Evolutionary conservation across 2,329 filamentous ascomycete genomes (phyloP), one percentile per base, ranked within the genome.

Genomic region (Fragosphaeria purpurea): DNA sequence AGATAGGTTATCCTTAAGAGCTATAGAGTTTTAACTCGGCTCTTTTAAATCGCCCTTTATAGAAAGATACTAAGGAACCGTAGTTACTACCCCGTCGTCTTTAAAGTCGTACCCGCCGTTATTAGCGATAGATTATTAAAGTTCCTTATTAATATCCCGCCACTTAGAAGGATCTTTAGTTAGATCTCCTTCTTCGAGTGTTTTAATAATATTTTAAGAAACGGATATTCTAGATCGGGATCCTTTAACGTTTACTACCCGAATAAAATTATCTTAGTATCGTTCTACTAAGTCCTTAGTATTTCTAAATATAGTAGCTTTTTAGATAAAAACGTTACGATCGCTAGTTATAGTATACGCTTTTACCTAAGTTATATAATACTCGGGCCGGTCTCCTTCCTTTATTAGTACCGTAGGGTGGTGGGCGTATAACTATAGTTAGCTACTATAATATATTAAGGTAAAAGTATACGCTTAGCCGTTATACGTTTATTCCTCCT

Each of bases 251-350:
- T 61, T 60, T 41, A 57, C 58, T 5, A 44, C 48, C 44, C 55
- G 51, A 41, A 60, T 59, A 47, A 68, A 62, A n/a, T 40, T 44
- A 51, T 70, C 61, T 9, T 70, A 65, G 46, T 69, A 56, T 32
- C 58, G 52, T 52, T 63, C 59, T 4, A 70, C 67, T 55, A 65
- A 56, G 43, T 72, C 66, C 52, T 67, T 59, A 1, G 58, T 56
- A 58, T 73, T 72, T 44, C 69, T 62, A 53, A 69, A 68, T 46
- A 66, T 65, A 4, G 60, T 61, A 7, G 60, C 62, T 13, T 68
- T 70, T 48, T 62, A 11, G 12, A 58, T 44, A 50, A 70, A 72
- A 2, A 45, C 57, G 2, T 68, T 56, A 4, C 45, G 33, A 46
- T 56, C 50, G 3, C 22, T 3, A 35, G 61, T 68, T 57, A 71